Evolutionary conservation across 1,139 yeast genomes (phyloP).

Genomic region (Scheffersomyces quercinus): DNA sequence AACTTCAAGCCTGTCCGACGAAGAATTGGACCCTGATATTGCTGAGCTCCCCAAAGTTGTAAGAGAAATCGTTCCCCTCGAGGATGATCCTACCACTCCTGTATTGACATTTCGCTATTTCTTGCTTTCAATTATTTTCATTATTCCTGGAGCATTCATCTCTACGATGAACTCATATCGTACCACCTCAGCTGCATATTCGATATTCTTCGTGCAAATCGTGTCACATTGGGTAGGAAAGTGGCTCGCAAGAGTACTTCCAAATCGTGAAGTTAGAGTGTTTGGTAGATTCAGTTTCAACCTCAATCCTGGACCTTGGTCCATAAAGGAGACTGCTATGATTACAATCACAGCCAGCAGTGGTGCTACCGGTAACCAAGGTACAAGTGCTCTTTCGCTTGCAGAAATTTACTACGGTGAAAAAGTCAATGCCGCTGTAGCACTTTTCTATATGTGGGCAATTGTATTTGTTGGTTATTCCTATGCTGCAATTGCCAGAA

Average conservation of each 20-base stretch:
- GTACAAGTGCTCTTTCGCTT: slow-evolving; percentile 17
- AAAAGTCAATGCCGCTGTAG: slow-evolving; percentile 12
- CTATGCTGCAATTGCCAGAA: slow-evolving; percentile 20
- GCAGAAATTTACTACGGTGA: slow-evolving; percentile 18
- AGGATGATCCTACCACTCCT: slow-evolving; percentile 17
- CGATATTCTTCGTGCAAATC: slow-evolving; percentile 22
- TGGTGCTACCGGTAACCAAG: slow-evolving; percentile 23
- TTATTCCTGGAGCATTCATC: slow-evolving; percentile 23
- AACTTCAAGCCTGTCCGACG: neutral
- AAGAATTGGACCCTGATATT: slow-evolving; percentile 9
- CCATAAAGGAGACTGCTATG: slow-evolving; percentile 21
- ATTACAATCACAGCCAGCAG: slow-evolving; percentile 20
- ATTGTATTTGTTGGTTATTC: slow-evolving; percentile 22
- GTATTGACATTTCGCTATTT: slow-evolving; percentile 18
- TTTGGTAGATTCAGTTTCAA: slow-evolving; percentile 8
- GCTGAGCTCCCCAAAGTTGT: slow-evolving; percentile 14
- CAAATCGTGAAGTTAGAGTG: slow-evolving; percentile 8
- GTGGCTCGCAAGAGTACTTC: slow-evolving; percentile 16
- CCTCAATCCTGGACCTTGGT: slow-evolving; percentile 22
- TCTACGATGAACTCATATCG: slow-evolving; percentile 22
- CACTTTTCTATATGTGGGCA: slow-evolving; percentile 19
- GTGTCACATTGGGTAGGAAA: slow-evolving; percentile 22
- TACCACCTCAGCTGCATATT: slow-evolving; percentile 22
- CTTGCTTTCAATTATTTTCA: slow-evolving; percentile 15
- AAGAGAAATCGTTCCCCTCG: slow-evolving; percentile 17